Base-by-base conservation (phyloP, 306 rosid genomes). In the Quercus agrifolia region DNA sequence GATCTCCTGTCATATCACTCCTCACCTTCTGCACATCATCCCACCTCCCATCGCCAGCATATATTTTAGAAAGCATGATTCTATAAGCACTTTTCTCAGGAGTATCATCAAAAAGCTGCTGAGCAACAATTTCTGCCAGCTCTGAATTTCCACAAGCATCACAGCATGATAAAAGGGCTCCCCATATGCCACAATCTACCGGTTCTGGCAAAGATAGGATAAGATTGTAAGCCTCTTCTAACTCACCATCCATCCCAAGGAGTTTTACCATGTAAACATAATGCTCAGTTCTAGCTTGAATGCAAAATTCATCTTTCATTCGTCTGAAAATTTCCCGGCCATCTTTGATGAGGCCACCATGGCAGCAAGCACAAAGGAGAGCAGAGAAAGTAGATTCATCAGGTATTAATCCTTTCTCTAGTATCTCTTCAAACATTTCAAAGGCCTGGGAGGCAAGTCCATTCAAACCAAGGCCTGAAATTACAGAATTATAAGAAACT, bases 211-310 rank as follows among this genome's bases (percentile, higher is more conserved):
- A 86, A 79, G 94, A 84, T 61, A 25, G 86, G 30, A 76, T 63
- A 74, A 95, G 88, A 75, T 82, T 68, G 86, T 88, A 90, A 83
- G 99, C 97, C 88, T 91, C 94, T 80, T 90, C 97, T 76, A 90
- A 82, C 78, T 78, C 82, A 49, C 97, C 97, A 55, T 86, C 89
- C 91, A 82, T 84, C 41, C 99, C 99, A 44, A 95, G 89, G 85
- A 91, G 98, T 83, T 90, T 95, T 74, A 92, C 95, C 88, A 95
- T 77, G 87, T 92, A 85, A 86, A 95, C 97, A 84, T 85, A 86
- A 82, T 95, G 99, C 66, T 92, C 96, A 18, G 87, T 59, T 84
- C 86, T 85, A 70, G 92, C 80, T 71, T 84, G 82, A 72, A 90
- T 82, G 81, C 70, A 33, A 83, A 90, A 95, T 54, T 89, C 88